phyloP scores from a whole-genome alignment of 768 basidiomycete species.

The Podaxis sp. region DNA sequence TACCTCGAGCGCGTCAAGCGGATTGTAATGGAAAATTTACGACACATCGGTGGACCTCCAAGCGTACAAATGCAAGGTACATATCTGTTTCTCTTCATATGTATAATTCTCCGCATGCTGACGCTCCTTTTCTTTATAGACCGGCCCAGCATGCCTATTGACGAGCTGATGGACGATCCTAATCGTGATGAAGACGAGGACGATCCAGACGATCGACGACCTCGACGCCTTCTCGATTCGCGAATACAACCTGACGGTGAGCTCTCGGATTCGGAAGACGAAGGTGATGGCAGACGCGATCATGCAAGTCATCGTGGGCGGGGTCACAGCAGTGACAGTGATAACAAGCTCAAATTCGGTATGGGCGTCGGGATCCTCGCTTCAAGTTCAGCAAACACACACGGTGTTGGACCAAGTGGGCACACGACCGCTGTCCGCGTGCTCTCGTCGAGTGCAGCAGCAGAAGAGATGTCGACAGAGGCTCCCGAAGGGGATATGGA shows the following conservation, averaged over 20 bases:
- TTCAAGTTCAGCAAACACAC: conserved; percentile 56
- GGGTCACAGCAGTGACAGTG: conserved; percentile 48
- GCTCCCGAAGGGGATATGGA: conserved; percentile 11
- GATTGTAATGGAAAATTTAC: conserved; percentile 89
- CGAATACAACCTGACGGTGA: conserved; percentile 84
- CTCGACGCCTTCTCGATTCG: conserved; percentile 76
- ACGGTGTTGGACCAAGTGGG: conserved; percentile 77
- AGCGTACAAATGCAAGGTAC: conserved; percentile 89
- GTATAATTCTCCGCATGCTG: conserved; percentile 2
- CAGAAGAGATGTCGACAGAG: conserved; percentile 11
- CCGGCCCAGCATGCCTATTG: conserved; percentile 81
- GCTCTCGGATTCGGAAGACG: conserved; percentile 97
- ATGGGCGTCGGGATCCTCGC: conserved; percentile 73
- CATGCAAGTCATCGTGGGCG: conserved; percentile 58
- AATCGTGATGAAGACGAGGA: conserved; percentile 83
- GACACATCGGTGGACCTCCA: conserved; percentile 85
- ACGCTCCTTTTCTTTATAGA: conserved; percentile 43
- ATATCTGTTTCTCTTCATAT: conserved; percentile 17
- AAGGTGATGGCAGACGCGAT: conserved; percentile 82
- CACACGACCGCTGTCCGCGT: conserved; percentile 56
- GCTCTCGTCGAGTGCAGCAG: conserved; percentile 25
- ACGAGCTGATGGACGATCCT: conserved; percentile 79
- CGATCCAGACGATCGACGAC: conserved; percentile 73
- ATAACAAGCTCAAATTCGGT: conserved; percentile 55
- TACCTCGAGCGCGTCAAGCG: conserved; percentile 93